A percentile compares a stretch with the other conserved stretches of the same genome.
Evolutionary conservation across 768 basidiomycete genomes (phyloP).

Genomic region (Phylloporus scabripes): DNA sequence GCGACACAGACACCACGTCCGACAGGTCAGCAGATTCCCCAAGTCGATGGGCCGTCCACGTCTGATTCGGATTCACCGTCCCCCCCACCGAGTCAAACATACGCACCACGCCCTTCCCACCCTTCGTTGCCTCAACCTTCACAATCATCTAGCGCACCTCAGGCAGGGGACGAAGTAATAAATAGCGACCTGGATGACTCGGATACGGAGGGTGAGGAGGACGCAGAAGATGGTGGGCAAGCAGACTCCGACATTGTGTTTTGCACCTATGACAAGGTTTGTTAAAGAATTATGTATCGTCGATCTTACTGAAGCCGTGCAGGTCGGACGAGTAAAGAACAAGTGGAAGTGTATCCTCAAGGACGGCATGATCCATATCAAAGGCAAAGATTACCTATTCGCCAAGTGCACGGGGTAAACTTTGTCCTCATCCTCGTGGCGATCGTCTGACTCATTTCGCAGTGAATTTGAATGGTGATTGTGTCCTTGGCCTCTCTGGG

Average conservation of each 20-base stretch:
- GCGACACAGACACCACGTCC: constrained; percentile 16
- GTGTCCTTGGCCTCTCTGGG: constrained; percentile 1
- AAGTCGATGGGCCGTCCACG: constrained; percentile 70
- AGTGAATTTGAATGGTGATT: constrained; percentile 46
- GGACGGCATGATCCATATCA: constrained; percentile 96
- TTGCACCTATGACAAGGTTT: constrained; percentile 96
- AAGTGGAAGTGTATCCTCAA: constrained; percentile 99
- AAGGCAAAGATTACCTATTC: constrained; percentile 96
- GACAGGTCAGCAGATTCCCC: constrained; percentile 49
- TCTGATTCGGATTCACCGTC: constrained; percentile 69
- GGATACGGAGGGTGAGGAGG: constrained; percentile 82
- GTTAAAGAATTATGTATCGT: constrained; percentile 2
- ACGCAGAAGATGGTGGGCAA: constrained; percentile 68
- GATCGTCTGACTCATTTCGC: background rate
- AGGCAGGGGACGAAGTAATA: constrained; percentile 73
- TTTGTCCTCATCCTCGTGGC: background rate
- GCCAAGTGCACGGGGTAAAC: constrained; percentile 92
- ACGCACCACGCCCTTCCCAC: constrained; percentile 66
- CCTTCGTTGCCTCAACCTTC: constrained; percentile 70
- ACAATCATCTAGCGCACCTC: constrained; percentile 33
- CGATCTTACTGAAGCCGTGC: constrained; percentile 1
- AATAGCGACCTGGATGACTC: constrained; percentile 97
- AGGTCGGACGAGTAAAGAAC: constrained; percentile 99
- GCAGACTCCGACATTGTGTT: constrained; percentile 90
- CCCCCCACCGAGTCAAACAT: constrained; percentile 54